These are phyloP conservation scores for Kockovaella imperatae DNA, from an alignment of 768 basidiomycete genomes.

Conservation along the genomic window DNA sequence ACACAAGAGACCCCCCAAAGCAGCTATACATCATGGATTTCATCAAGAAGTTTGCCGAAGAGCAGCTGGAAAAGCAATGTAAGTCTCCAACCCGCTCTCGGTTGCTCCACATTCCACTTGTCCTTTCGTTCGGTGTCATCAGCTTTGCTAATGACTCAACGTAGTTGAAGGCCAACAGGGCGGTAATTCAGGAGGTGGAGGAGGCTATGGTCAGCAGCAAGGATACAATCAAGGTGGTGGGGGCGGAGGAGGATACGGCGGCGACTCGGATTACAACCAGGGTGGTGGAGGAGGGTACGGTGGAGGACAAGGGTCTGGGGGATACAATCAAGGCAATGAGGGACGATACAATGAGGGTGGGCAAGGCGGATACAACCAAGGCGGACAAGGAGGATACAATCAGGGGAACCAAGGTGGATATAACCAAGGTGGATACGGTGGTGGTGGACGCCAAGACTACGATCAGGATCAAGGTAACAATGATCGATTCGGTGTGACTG, in stretches of 20 bases:
- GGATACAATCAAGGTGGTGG: conserved; percentile 10
- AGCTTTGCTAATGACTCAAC: too few species aligned
- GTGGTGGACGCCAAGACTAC: neutral
- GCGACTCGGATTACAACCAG: too few species aligned
- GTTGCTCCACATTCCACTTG: neutral
- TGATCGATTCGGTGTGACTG: conserved; percentile 7
- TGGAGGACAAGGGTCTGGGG: too few species aligned
- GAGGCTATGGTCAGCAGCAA: conserved; percentile 3
- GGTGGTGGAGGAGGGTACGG: too few species aligned
- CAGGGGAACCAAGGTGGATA: conserved; percentile 2
- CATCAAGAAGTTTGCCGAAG: conserved; percentile 63
- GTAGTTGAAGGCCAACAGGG: conserved; percentile 3
- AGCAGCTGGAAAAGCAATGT: conserved; percentile 56
- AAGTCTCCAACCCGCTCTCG: conserved; percentile 24
- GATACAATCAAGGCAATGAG: too few species aligned
- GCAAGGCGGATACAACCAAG: too few species aligned
- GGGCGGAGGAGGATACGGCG: too few species aligned
- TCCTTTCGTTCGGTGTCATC: too few species aligned
- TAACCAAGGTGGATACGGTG: neutral
- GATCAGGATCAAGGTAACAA: neutral
- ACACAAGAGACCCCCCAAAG: too few species aligned
- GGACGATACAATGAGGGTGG: too few species aligned
- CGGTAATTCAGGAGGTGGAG: conserved; percentile 13
- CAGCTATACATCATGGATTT: conserved; percentile 49
- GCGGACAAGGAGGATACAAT: too few species aligned